phyloP scores from a whole-genome alignment of 2,329 filamentous ascomycete genomes.

The Anthostomella pinea region DNA sequence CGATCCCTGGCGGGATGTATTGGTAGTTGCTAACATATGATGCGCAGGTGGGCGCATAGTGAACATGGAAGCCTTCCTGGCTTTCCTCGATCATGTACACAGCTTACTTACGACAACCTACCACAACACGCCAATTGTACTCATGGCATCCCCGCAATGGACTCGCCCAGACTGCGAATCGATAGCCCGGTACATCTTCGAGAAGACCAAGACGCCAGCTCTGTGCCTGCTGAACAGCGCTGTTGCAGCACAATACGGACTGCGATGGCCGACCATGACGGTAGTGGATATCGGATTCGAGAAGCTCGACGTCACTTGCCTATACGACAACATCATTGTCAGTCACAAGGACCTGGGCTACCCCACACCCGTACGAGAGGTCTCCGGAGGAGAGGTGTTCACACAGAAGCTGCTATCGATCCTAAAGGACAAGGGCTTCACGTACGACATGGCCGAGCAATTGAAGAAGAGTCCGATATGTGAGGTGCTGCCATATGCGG shows the following conservation, averaged over 20 bases:
- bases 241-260: conserved; percentile 81
- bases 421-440: conserved; percentile 58
- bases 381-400: conserved; percentile 85
- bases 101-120: conserved; percentile 85
- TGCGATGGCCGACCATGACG: conserved; percentile 71
- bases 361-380: conserved; percentile 39
- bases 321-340: conserved; percentile 75
- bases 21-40: conserved; percentile 9
- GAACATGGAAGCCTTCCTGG: conserved; percentile 90
- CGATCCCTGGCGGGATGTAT: background rate
- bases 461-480: conserved; percentile 65
- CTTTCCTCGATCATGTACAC: conserved; percentile 89
- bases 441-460: conserved; percentile 66
- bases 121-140: conserved; percentile 91
- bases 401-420: conserved; percentile 70
- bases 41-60: conserved; percentile 69
- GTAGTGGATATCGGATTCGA: conserved; percentile 88
- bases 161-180: conserved; percentile 81
- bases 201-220: conserved; percentile 92
- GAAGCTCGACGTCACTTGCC: conserved; percentile 89
- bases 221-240: conserved; percentile 89
- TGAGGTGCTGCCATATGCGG: conserved; percentile 60
- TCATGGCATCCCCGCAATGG: conserved; percentile 89
- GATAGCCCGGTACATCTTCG: conserved; percentile 92
- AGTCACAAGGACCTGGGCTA: conserved; percentile 63